Percentiles rank a stretch among this genome's conserved stretches.
These are phyloP conservation scores for Nothophaeocryptopus gaeumannii DNA, from an alignment of 2,329 filamentous ascomycete genomes.

Conservation along the genomic window DNA sequence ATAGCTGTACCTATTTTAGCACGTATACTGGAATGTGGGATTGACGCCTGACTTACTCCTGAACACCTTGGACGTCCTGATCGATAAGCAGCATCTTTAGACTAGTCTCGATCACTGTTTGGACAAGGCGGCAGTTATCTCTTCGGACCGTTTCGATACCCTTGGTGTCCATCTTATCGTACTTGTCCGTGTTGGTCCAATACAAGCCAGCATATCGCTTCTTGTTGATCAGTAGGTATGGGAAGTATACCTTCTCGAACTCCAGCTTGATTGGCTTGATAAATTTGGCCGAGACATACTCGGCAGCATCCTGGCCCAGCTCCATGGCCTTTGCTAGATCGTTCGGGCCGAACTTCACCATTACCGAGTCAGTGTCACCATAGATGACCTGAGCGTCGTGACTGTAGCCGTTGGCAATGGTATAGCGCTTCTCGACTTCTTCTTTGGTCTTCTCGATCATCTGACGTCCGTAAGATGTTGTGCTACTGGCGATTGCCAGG, in stretches of 20 bases:
- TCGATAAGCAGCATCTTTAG: slow-evolving; percentile 94
- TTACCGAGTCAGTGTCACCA: slow-evolving; percentile 98
- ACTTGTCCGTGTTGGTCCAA: slow-evolving; percentile 92
- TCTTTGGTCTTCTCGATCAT: slow-evolving; percentile 99
- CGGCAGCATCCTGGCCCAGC: slow-evolving; percentile 86
- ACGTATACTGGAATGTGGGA: slow-evolving; percentile 9
- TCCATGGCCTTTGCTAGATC: slow-evolving; percentile 89
- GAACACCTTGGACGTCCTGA: slow-evolving; percentile 80
- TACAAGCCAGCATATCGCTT: slow-evolving; percentile 98
- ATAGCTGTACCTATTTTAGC: slow-evolving; percentile 61
- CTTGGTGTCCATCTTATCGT: slow-evolving; percentile 99
- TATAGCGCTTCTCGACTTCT: slow-evolving; percentile 90
- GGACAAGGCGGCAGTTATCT: slow-evolving; percentile 93
- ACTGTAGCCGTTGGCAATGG: slow-evolving; percentile 87
- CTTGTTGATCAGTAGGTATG: slow-evolving; percentile 98
- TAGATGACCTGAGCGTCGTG: slow-evolving; percentile 98
- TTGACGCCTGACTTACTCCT: slow-evolving; percentile 66
- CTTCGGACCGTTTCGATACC: slow-evolving; percentile 96
- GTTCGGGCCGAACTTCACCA: slow-evolving; percentile 95
- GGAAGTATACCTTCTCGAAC: slow-evolving; percentile 98
- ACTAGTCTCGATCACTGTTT: slow-evolving; percentile 96
- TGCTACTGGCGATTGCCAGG: slow-evolving; percentile 91
- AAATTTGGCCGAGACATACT: slow-evolving; percentile 87
- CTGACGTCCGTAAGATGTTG: slow-evolving; percentile 91
- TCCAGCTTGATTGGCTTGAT: slow-evolving; percentile 97